Percentiles rank a stretch among this genome's conserved stretches.
These are phyloP conservation scores for Agrostemma githago DNA, from an alignment of 148 eudicot genomes.

Conservation along the genomic window DNA sequence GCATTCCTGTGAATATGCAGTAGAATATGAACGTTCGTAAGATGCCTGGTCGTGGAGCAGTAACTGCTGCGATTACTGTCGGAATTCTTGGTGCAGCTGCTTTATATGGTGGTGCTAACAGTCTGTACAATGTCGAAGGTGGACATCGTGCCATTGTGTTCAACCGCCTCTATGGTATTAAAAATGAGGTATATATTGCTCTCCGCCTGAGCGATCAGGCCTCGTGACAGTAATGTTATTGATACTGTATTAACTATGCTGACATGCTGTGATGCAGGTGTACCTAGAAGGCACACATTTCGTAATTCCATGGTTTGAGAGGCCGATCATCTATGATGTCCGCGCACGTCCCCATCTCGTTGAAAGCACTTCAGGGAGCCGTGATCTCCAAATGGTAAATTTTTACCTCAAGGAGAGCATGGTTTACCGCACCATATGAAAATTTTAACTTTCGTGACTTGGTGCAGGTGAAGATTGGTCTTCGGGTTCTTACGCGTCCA, in stretches of 20 bases:
- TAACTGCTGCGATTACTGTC: conserved; percentile 32
- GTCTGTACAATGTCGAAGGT: conserved; percentile 62
- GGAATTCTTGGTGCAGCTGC: conserved; percentile 44
- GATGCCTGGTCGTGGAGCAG: conserved; percentile 12
- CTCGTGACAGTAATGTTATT: no score
- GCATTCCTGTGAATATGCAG: not conserved
- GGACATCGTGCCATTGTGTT: conserved; percentile 69
- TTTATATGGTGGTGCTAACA: conserved; percentile 29
- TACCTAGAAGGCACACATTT: conserved; percentile 85
- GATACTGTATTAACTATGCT: no score
- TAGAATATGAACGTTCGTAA: conserved; percentile 14
- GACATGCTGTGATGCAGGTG: conserved; percentile 33
- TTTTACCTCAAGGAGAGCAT: not conserved
- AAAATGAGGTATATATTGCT: conserved; percentile 41
- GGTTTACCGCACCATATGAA: not conserved
- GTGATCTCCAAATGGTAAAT: conserved; percentile 80
- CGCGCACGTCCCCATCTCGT: conserved; percentile 77
- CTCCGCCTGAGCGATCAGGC: no score
- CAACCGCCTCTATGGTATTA: conserved; percentile 56
- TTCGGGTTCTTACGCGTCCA: conserved; percentile 77
- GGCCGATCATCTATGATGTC: conserved; percentile 69
- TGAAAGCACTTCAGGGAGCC: conserved; percentile 77
- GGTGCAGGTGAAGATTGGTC: conserved; percentile 60
- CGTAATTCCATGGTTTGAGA: conserved; percentile 73
- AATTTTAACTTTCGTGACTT: not conserved